A percentile compares a stretch with the other conserved stretches of the same genome.
Evolutionary conservation across 768 basidiomycete genomes (phyloP).

Genomic region (Leccinum longicurvipes): DNA sequence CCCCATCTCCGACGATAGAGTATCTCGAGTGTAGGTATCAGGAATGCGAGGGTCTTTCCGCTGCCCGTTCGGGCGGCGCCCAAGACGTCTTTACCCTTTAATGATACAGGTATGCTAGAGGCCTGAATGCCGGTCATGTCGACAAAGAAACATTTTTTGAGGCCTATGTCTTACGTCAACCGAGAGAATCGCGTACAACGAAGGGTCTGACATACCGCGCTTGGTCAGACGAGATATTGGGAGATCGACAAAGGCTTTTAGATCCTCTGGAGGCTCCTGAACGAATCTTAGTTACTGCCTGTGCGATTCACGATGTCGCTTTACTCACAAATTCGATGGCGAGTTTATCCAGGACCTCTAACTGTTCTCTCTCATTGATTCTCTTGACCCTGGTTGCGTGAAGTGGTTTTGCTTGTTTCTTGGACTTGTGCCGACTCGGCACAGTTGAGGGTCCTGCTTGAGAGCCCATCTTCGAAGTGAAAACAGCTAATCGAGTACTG

Average conservation of each 20-base stretch:
- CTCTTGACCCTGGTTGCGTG: slow-evolving; percentile 38
- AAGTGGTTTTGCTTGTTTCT: slow-evolving; percentile 13
- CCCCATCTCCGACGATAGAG: slow-evolving; percentile 69
- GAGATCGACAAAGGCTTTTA: slow-evolving; percentile 62
- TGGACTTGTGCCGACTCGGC: slow-evolving; percentile 9
- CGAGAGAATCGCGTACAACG: neutral
- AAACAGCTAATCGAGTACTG: neutral
- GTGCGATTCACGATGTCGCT: neutral
- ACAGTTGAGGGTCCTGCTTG: slow-evolving; percentile 18
- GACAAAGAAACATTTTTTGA: slow-evolving; percentile 83
- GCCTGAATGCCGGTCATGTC: slow-evolving; percentile 83
- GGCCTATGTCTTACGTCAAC: slow-evolving; percentile 43
- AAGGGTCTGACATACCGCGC: slow-evolving; percentile 44
- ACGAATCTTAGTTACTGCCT: no score
- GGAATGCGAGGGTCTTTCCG: slow-evolving; percentile 72
- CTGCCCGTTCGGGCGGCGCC: slow-evolving; percentile 71
- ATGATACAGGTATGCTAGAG: slow-evolving; percentile 53
- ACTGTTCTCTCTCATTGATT: slow-evolving; percentile 44
- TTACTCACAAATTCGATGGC: slow-evolving; percentile 50
- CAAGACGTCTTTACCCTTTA: slow-evolving; percentile 63
- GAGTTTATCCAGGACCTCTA: slow-evolving; percentile 47
- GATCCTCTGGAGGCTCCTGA: slow-evolving; percentile 49
- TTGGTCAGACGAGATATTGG: slow-evolving; percentile 78
- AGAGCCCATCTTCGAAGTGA: no score
- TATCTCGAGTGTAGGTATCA: slow-evolving; percentile 63